Percentiles rank a stretch among this genome's conserved stretches.
These are phyloP conservation scores for Myxozyma neotropica DNA, from an alignment of 805 yeast species.

Conservation along the genomic window DNA sequence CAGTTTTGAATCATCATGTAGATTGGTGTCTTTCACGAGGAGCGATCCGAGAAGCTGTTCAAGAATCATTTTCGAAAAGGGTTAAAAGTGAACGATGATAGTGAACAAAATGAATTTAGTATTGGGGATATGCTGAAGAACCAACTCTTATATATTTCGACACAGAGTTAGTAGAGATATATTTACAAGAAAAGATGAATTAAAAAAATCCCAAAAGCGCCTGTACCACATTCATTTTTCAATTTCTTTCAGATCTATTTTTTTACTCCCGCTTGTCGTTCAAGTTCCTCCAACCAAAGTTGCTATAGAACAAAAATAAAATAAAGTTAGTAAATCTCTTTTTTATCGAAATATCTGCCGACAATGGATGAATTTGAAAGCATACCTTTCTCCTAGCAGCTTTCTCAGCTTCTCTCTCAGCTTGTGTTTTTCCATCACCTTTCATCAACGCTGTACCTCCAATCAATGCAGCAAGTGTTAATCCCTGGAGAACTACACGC, in stretches of 20 bases:
- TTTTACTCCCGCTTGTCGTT: slow-evolving; percentile 41
- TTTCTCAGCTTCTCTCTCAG: slow-evolving; percentile 39
- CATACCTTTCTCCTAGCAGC: slow-evolving; percentile 31
- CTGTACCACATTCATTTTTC: background rate
- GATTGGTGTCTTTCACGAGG: slow-evolving; percentile 36
- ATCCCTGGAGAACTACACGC: slow-evolving; percentile 79
- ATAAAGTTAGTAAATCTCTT: no score
- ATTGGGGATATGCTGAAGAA: no score
- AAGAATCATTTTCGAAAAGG: slow-evolving; percentile 17
- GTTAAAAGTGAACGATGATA: background rate
- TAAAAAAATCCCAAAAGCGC: background rate
- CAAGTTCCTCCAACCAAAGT: slow-evolving; percentile 76
- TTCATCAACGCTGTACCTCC: slow-evolving; percentile 71
- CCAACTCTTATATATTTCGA: no score
- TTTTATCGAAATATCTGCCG: no score
- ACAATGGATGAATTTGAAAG: no score
- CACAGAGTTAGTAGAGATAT: background rate
- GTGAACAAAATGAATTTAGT: no score
- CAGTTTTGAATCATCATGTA: slow-evolving; percentile 32
- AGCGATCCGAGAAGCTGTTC: slow-evolving; percentile 32
- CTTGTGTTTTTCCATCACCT: slow-evolving; percentile 50
- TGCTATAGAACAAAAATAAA: no score
- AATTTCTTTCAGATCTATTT: no score
- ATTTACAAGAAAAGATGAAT: background rate
- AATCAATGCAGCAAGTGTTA: slow-evolving; percentile 72